Base-by-base conservation (phyloP, 441 rosid genomes). In the Euphorbia celastroides region DNA sequence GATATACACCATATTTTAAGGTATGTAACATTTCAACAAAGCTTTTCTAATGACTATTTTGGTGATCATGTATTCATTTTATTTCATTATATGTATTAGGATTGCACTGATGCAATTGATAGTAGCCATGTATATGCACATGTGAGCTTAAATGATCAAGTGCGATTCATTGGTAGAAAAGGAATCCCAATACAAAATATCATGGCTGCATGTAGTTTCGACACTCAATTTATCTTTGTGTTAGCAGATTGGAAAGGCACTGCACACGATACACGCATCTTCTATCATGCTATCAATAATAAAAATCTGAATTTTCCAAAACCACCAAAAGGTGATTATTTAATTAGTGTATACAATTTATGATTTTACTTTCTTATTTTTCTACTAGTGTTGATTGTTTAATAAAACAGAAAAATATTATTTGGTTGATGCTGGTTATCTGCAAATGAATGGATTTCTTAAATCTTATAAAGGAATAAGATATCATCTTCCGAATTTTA, bases 1-100 rank as follows among this genome's bases (percentile, higher is more conserved):
- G 30, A 52, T 65, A 52, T 54, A 32, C 31, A 23, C 48, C 50
- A 5, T n/a, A 65, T 14, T 54, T 52, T 51, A 65, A 52, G 31
- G 50, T 65, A 54, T 5, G 4, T 12, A 22, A 16, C 16, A 17
- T 17, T 7, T 4, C 19, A 0, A 11, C 5, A 34, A 36, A 7
- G 34, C 22, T 14, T 19, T 22, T 8, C 44, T 12, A 7, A 41
- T 62, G 2, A 5, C 5, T 56, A 25, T 26, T 11, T 2, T 56
- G 11, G 20, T 7, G 1, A 25, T 55, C 2, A 5, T 57, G 5
- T 44, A 6, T 44, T 9, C n/a, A 38, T 7, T 3, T 38, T 14
- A 38, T 2, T 38, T 54, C 26, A 54, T 54, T 11, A 0, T 57
- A 5, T 5, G 30, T 13, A 0, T 25, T 9, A 55, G 59, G 31